Base-by-base conservation (phyloP, 805 yeast species). In the Yamadazyma paraphyllophila region DNA sequence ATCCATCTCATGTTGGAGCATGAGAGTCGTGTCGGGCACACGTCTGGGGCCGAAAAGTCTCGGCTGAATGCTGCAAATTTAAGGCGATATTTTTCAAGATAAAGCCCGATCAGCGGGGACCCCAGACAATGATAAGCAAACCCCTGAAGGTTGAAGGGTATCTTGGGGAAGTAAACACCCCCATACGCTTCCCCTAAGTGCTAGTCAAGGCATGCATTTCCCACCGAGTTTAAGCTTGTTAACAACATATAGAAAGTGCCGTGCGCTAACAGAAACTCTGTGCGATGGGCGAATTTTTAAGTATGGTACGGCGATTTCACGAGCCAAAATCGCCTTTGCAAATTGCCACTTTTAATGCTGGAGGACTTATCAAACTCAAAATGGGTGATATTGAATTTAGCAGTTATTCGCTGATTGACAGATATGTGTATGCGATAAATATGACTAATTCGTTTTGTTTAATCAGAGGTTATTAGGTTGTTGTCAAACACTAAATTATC, bases 251-350 rank as follows among this genome's bases (percentile, higher is more conserved):
- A 25, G 40, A 37, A 26, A 37, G 17, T 37, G 40, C 32, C 32
- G 40, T 37, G 12, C 40, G 25, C 40, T 26, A 13, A 37, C 40
- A 37, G 40, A 37, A 37, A 37, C 29, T 37, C 24, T 3, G 15
- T 37, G 40, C 40, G 40, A 32, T 32, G 32, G 20, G 40, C 32
- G 32, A 37, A 26, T 12, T 11, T 13, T 37, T 20, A 37, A 37
- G 31, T 37, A 25, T 37, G 40, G 40, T 37, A 37, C 40, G 40
- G 40, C 40, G 40, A 37, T 37, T 37, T 25, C 30, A n/a, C 14
- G 12, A 37, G 15, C 32, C 11, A 7, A 29, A 29, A 29, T 29
- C 31, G 31, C 31, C 31, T 29, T 29, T 3, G 4, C 14, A 25
- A 25, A 25, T 25, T 26, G 40, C 40, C 40, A 13, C 13, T 13